Evolutionary conservation across 2,329 filamentous ascomycete species (phyloP), one percentile per base, ranked within the genome.

Genomic region (Bretziella fagacearum): DNA sequence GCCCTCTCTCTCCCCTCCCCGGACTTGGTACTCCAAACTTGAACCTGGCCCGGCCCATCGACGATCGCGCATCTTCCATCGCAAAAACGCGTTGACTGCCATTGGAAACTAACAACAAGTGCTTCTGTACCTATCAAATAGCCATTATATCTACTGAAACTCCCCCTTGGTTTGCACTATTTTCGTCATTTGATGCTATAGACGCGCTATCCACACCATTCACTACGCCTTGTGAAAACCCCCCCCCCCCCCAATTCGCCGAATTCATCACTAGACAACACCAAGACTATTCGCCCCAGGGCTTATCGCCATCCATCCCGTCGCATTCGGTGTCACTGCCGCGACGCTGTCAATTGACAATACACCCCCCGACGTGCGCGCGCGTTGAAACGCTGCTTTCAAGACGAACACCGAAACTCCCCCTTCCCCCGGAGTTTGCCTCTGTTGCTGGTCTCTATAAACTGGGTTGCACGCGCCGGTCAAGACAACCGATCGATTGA

Each of bases 41-140:
- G 25, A 43, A 32, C 26, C 40, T 43, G 26, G 40, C 40, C 40
- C 40, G 40, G 40, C 40, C 18, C 40, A 18, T 43, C 40, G 40
- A 43, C 26, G 40, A 43, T 43, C 40, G 40, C 40, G 40, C 40
- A 43, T 43, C 29, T 43, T 43, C 40, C 26, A 43, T 43, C 40
- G 40, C 40, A 43, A 43, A 39, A 43, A 43, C 40, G 40, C 40
- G 40, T 43, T 43, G 40, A 43, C 40, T 18, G 15, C 15, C 23
- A 22, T 11, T 43, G 25, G 22, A 43, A 25, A 27, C 23, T 43
- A 30, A 43, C 26, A 26, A 32, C 15, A 43, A 43, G 20, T 15
- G 40, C 10, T 30, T 43, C n/a, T 17, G 15, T 43, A 22, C 20
- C 20, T 13, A 20, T 5, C 5, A 18, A 18, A 43, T 17, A 43